Evolutionary conservation across 2,329 filamentous ascomycete genomes (phyloP), one percentile per base, ranked within the genome.

Genomic region (Alternaria sp.): DNA sequence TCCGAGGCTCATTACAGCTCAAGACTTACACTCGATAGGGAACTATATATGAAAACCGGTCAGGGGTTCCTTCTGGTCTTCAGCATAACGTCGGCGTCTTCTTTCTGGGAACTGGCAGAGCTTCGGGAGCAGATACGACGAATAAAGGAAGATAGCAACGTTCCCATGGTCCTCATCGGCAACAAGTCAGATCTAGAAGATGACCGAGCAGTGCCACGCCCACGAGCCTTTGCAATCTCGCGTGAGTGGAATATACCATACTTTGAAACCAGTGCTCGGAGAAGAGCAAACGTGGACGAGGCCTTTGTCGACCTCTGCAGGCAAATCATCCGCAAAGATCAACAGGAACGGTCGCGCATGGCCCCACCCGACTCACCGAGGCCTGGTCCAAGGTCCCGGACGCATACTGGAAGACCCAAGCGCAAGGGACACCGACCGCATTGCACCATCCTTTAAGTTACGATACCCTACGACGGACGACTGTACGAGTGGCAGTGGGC

Each of bases 131-230:
- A 96, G 79, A 96, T 97, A 65, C 90, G 93, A 62, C 91, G 92
- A 61, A 94, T 96, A 80, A 96, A 96, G 81, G 91, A 94, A 77
- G 91, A 94, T 78, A 90, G 93, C 56, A 90, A 89, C 63, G 88
- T 94, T 4, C 92, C 92, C 22, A 91, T 97, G 75, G 93, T 97
- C 51, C 92, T 97, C 63, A 93, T 96, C 47, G 93, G 93, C 64
- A 97, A 96, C 84, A 96, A 96, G 80, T 91, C 90, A 61, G 93
- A 97, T 74, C 85, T 97, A 43, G 92, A 95, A 79, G 93, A 96
- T 75, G 91, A 94, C 76, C 88, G 93, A 30, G 87, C 86, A 20
- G 91, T 97, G 8, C 88, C 90, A 12, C 87, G 92, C 52, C 89
- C 91, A 63, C 89, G 89, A 69, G 93, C 92, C 5, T 96, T 96